Evolutionary conservation across 73 alveolate genomes (phyloP).

Genomic region (Paramecium biaurelia): DNA sequence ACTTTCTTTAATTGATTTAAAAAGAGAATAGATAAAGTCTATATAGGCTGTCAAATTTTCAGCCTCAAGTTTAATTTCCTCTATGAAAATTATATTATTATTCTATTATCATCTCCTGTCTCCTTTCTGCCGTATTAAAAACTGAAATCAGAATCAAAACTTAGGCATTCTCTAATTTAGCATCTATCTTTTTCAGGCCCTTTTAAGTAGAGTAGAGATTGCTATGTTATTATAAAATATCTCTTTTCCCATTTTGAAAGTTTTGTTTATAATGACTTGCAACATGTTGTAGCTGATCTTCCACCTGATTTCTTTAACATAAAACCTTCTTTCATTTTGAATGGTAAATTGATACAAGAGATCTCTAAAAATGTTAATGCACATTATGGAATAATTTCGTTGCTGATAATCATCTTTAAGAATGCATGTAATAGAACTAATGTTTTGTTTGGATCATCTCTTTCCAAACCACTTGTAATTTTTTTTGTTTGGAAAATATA

Average conservation of each 20-base stretch:
- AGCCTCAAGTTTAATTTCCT: slow-evolving; percentile 49
- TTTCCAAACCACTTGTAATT: not conserved
- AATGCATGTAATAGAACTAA: not conserved
- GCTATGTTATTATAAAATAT: not conserved
- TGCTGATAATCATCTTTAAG: not conserved
- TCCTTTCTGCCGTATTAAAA: slow-evolving; percentile 47
- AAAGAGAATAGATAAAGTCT: slow-evolving; percentile 42
- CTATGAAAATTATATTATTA: slow-evolving; percentile 31
- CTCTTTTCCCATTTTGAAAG: not conserved
- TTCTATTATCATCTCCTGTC: slow-evolving; percentile 56
- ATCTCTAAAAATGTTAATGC: not conserved
- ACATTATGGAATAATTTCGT: not conserved
- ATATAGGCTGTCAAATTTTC: not conserved
- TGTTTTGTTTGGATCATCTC: not conserved
- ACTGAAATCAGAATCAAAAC: slow-evolving; percentile 54
- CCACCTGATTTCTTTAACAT: not conserved
- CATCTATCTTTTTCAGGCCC: not conserved
- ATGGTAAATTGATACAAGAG: not conserved
- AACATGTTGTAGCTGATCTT: not conserved
- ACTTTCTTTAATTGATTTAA: slow-evolving; percentile 28
- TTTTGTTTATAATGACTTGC: not conserved
- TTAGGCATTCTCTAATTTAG: slow-evolving; percentile 56
- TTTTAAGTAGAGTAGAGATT: not conserved
- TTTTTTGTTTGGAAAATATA: not conserved
- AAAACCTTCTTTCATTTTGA: not conserved